Percentiles rank a stretch among this genome's conserved stretches.
phyloP scores from a whole-genome alignment of 768 basidiomycete species.

The Albatrellus ellisii region DNA sequence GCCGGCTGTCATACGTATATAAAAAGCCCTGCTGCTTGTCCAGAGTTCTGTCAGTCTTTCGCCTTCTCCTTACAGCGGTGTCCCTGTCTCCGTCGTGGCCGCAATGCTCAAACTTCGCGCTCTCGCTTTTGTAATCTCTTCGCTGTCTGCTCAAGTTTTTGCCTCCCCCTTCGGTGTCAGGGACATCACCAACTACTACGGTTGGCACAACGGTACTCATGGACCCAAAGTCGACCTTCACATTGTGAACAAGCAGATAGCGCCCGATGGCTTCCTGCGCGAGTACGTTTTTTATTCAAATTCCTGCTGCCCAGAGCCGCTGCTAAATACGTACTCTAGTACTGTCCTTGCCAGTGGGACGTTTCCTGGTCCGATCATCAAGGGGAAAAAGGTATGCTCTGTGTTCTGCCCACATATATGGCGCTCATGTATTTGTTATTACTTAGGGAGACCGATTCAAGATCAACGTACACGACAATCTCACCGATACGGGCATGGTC shows the following conservation, averaged over 20 bases:
- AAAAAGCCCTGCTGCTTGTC: too few species aligned
- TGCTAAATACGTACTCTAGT: not conserved
- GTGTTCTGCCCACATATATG: not conserved
- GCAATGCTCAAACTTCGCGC: too few species aligned
- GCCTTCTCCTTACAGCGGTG: too few species aligned
- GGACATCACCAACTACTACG: too few species aligned
- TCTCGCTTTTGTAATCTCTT: too few species aligned
- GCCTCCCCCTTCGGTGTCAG: too few species aligned
- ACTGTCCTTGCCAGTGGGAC: slow-evolving; percentile 1
- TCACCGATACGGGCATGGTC: slow-evolving; percentile 22
- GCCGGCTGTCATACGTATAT: too few species aligned
- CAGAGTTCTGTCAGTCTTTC: too few species aligned
- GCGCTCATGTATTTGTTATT: not conserved
- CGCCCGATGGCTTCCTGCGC: not conserved
- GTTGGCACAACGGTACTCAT: not conserved
- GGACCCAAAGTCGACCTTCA: slow-evolving; percentile 4
- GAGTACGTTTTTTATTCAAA: not conserved
- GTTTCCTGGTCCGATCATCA: slow-evolving; percentile 1
- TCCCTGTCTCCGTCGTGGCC: too few species aligned
- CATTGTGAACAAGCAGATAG: not conserved
- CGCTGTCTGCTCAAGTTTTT: too few species aligned
- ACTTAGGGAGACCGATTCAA: slow-evolving; percentile 21
- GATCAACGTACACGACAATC: slow-evolving; percentile 24
- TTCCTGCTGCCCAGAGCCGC: not conserved
- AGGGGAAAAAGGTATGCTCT: not conserved